Percentiles rank a stretch among this genome's conserved stretches.
These are phyloP conservation scores for Plasmodium knowlesi DNA, from an alignment of 169 alveolate species.

Conservation along the genomic window DNA sequence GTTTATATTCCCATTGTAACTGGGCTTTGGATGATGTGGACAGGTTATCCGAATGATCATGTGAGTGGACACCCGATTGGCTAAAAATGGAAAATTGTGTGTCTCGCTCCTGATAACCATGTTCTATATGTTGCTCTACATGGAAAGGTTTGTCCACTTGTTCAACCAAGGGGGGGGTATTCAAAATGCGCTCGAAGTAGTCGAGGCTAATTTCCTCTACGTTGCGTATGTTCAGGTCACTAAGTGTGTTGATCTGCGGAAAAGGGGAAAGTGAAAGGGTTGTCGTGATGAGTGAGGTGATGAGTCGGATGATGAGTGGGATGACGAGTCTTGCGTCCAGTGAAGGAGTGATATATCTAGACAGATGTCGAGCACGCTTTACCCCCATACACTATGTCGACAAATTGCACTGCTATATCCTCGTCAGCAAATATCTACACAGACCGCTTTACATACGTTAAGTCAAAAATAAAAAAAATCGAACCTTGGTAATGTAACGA, in stretches of 20 bases:
- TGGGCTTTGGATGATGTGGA: background rate
- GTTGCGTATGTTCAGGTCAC: background rate
- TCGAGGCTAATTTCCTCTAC: background rate
- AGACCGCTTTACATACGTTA: background rate
- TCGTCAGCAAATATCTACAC: background rate
- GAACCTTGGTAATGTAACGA: conserved; percentile 20
- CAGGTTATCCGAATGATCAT: background rate
- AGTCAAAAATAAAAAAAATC: background rate
- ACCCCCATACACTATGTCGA: background rate
- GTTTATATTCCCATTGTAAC: background rate
- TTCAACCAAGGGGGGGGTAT: background rate
- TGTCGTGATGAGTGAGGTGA: background rate
- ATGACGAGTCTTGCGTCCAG: background rate
- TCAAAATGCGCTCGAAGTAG: background rate
- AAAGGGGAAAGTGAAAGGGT: background rate
- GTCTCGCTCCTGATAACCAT: background rate
- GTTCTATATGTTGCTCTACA: background rate
- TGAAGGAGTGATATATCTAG: background rate
- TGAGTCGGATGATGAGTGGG: no score
- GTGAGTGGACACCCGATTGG: background rate
- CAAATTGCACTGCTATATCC: background rate
- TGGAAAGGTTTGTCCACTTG: background rate
- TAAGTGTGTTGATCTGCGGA: conserved; percentile 13
- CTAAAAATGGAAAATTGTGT: background rate
- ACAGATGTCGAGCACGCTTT: background rate